Evolutionary conservation across 2,329 filamentous ascomycete genomes (phyloP).

Genomic region (Phialocephala sp.): DNA sequence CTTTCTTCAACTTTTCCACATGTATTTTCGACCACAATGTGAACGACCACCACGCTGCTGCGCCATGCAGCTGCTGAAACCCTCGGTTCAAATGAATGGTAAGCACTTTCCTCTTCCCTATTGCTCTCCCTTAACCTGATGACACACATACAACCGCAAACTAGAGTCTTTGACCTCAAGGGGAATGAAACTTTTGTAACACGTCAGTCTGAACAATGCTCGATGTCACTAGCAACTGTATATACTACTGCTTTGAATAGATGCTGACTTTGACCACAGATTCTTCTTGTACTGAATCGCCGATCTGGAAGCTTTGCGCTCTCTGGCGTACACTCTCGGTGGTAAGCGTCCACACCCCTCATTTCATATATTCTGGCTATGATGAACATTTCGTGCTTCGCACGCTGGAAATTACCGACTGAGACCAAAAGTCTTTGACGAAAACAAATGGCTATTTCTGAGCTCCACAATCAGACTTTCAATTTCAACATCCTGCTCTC

Average conservation of each 20-base stretch:
- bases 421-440: constrained; percentile 75
- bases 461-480: constrained; percentile 48
- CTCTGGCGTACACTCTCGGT: background rate
- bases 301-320: background rate
- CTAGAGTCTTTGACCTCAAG: constrained; percentile 96
- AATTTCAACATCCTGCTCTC: background rate
- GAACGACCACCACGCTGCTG: constrained; percentile 30
- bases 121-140: constrained; percentile 63
- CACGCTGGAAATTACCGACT: constrained; percentile 96
- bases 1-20: constrained; percentile 25
- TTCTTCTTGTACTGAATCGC: background rate
- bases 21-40: constrained; percentile 28
- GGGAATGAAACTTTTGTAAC: constrained; percentile 86
- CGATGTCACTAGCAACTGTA: constrained; percentile 12
- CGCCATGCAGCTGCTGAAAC: constrained; percentile 24
- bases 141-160: constrained; percentile 85
- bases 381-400: constrained; percentile 45
- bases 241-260: background rate
- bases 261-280: constrained; percentile 14
- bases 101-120: constrained; percentile 32
- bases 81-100: constrained; percentile 21
- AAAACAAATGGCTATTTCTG: constrained; percentile 89
- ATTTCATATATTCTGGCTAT: constrained; percentile 43
- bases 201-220: constrained; percentile 83
- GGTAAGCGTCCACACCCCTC: constrained; percentile 22